Conservation (phyloP, 2,329 filamentous ascomycete species). For the Samsoniella hepiali region DNA sequence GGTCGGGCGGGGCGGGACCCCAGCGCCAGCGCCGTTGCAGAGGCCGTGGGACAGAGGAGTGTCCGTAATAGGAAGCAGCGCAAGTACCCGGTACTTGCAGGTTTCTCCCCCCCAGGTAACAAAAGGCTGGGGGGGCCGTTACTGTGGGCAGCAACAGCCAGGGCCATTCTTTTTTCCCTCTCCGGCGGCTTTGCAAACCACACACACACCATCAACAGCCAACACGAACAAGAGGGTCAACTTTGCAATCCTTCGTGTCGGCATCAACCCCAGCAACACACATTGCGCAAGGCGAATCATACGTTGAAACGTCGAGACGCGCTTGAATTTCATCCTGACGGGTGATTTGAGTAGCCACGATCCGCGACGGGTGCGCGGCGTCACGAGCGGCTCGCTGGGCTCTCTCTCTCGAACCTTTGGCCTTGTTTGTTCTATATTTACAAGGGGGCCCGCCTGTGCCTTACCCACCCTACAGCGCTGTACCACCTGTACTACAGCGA, state of each 20-base stretch:
- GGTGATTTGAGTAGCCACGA: background rate
- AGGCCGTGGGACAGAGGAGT: background rate
- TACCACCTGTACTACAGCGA: background rate
- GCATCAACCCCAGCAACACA: background rate
- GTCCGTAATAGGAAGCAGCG: slow-evolving; percentile 6
- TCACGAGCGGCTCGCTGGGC: background rate
- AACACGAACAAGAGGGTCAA: background rate
- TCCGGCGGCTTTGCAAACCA: background rate
- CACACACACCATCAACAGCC: background rate
- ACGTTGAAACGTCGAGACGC: background rate
- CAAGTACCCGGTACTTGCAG: background rate
- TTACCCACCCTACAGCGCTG: background rate
- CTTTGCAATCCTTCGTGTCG: background rate
- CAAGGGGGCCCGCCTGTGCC: too few relatives aligned
- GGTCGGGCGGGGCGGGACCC: background rate
- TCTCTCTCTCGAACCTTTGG: too few relatives aligned
- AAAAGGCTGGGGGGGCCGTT: background rate
- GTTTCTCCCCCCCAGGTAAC: background rate
- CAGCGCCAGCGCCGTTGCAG: background rate
- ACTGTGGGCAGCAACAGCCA: background rate
- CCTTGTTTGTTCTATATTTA: too few relatives aligned
- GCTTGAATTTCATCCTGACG: background rate
- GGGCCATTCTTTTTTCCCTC: background rate
- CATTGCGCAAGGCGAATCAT: background rate
- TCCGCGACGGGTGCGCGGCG: background rate